Evolutionary conservation across 1,139 yeast genomes (phyloP).

Genomic region (Zygosaccharomyces pseudobailii): DNA sequence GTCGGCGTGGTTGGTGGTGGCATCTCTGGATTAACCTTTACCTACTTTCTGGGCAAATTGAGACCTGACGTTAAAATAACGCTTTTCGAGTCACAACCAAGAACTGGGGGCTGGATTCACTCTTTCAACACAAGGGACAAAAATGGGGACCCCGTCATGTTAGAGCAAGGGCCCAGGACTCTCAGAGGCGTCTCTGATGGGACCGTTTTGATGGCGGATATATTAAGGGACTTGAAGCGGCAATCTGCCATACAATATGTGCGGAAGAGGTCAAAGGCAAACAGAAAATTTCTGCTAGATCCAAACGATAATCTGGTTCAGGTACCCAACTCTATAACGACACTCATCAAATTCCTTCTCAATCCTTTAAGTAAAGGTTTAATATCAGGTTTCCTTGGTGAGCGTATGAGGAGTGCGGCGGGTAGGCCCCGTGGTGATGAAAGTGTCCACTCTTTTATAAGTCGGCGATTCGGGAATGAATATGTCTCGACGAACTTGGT

Average conservation of each 20-base stretch:
- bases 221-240: constrained; percentile 43
- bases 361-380: constrained; percentile 45
- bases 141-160: constrained; percentile 30
- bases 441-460: constrained; percentile 60
- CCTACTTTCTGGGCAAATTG: constrained; percentile 63
- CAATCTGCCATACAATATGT: constrained; percentile 47
- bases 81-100: constrained; percentile 50
- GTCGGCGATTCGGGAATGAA: constrained; percentile 61
- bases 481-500: constrained; percentile 55
- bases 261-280: constrained; percentile 47
- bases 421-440: constrained; percentile 48
- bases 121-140: constrained; percentile 37
- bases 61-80: constrained; percentile 69
- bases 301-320: constrained; percentile 41
- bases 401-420: constrained; percentile 33
- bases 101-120: constrained; percentile 79
- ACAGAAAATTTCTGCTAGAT: constrained; percentile 55
- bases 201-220: constrained; percentile 55
- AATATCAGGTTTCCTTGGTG: constrained; percentile 36
- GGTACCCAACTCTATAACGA: constrained; percentile 41
- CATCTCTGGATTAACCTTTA: constrained; percentile 74
- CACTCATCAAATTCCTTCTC: constrained; percentile 41
- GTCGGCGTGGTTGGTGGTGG: constrained; percentile 84
- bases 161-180: constrained; percentile 77
- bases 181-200: constrained; percentile 68